Evolutionary conservation across 176 grass and related monocot genomes (phyloP).

Genomic region (Dendrocalamus sinicus): DNA sequence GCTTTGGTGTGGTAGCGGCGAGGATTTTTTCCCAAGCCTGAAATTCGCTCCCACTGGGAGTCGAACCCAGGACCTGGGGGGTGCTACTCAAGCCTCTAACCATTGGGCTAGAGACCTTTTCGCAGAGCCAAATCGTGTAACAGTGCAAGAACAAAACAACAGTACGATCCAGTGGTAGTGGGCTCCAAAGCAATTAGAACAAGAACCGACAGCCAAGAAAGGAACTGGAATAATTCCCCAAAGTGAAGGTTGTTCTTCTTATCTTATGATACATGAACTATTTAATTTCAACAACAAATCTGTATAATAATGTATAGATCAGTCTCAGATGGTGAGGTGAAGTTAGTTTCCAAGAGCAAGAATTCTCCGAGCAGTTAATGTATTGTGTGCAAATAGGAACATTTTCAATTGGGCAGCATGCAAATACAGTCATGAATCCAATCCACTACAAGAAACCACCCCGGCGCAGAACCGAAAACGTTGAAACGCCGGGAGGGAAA

Average conservation of each 20-base stretch:
- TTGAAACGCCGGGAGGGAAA: constrained; percentile 34
- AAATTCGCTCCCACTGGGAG: no score
- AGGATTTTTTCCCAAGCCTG: no score
- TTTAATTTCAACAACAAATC: constrained; percentile 23
- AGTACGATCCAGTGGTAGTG: constrained; percentile 31
- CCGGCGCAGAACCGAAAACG: constrained; percentile 43
- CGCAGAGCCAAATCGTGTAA: constrained; percentile 4
- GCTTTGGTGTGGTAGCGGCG: no score
- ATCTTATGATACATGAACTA: constrained; percentile 24
- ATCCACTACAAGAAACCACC: constrained; percentile 56
- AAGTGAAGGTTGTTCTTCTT: constrained; percentile 12
- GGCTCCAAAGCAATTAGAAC: constrained; percentile 41
- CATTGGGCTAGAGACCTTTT: no score
- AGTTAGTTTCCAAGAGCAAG: constrained; percentile 14
- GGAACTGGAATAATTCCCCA: constrained; percentile 42
- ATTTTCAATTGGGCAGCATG: constrained; percentile 38
- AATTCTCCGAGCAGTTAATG: constrained; percentile 2
- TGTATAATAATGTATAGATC: constrained; percentile 41
- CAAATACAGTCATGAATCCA: constrained; percentile 44
- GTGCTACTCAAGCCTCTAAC: no score
- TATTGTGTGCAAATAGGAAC: background rate
- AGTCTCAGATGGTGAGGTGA: constrained; percentile 36
- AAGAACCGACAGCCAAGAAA: constrained; percentile 47
- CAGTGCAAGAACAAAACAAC: constrained; percentile 40
- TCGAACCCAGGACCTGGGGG: no score